Percentiles rank a stretch among this genome's conserved stretches.
Evolutionary conservation across 2,329 filamentous ascomycete species (phyloP).

Genomic region (Diaporthe vaccinii): DNA sequence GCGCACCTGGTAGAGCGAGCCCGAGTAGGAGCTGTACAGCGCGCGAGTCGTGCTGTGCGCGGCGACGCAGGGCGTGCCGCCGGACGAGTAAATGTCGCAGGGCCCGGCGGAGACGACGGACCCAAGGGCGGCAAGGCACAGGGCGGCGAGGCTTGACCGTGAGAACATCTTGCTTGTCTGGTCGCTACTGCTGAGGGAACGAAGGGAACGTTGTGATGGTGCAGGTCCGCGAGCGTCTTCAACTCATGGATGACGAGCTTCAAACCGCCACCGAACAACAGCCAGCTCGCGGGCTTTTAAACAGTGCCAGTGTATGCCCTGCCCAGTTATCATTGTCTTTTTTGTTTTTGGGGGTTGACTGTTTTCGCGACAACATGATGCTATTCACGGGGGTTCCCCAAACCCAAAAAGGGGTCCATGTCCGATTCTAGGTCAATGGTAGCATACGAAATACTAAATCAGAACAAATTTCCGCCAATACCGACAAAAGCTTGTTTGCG

Average conservation of each 20-base stretch:
- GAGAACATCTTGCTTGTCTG: slow-evolving; percentile 39
- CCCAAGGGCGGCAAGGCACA: slow-evolving; percentile 52
- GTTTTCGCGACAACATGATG: slow-evolving; percentile 17
- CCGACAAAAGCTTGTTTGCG: slow-evolving; percentile 18
- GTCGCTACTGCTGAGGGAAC: slow-evolving; percentile 1
- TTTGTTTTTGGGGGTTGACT: neutral
- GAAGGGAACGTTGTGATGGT: neutral
- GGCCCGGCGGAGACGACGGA: slow-evolving; percentile 65
- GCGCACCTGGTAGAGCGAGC: slow-evolving; percentile 71
- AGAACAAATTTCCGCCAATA: slow-evolving; percentile 37
- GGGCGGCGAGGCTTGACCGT: slow-evolving; percentile 44
- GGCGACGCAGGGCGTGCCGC: slow-evolving; percentile 73
- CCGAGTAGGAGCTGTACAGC: slow-evolving; percentile 66
- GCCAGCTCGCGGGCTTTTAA: slow-evolving; percentile 1
- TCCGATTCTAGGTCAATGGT: slow-evolving; percentile 19
- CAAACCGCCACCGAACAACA: neutral
- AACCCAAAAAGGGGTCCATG: neutral
- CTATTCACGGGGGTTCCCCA: slow-evolving; percentile 1
- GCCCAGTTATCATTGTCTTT: neutral
- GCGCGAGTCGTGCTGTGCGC: slow-evolving; percentile 76
- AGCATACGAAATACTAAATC: slow-evolving; percentile 3
- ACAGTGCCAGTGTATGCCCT: neutral
- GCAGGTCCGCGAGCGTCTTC: neutral
- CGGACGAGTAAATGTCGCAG: slow-evolving; percentile 72
- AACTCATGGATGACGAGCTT: neutral